Percentiles rank a stretch among this genome's conserved stretches.
These are phyloP conservation scores for Sporothrix variecibatus DNA, from an alignment of 2,329 filamentous ascomycete genomes.

Conservation along the genomic window DNA sequence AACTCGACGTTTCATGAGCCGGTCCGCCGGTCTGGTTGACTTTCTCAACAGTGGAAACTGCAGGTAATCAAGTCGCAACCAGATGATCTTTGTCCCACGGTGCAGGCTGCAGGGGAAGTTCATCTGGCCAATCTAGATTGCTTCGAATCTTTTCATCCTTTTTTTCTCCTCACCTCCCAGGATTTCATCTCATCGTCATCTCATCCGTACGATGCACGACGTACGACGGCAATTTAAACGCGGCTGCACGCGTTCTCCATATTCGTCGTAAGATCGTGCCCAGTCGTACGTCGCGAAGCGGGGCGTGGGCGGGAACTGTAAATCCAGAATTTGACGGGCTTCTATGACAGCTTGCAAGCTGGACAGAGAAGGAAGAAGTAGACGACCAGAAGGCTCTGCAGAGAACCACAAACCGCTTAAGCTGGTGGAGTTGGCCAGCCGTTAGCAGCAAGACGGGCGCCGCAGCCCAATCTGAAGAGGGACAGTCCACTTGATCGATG, in stretches of 20 bases:
- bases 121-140: not conserved
- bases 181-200: not conserved
- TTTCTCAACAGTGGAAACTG: not conserved
- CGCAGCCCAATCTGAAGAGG: slow-evolving; percentile 14
- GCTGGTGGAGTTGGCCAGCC: slow-evolving; percentile 11
- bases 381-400: not conserved
- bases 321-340: not conserved
- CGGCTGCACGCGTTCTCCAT: not conserved
- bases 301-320: not conserved
- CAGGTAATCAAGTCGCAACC: slow-evolving; percentile 11
- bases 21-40: not conserved
- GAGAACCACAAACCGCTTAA: not conserved
- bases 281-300: not conserved
- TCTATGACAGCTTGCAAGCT: not conserved
- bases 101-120: not conserved
- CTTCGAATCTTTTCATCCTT: not conserved
- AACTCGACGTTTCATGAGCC: not conserved
- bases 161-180: not conserved
- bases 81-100: not conserved
- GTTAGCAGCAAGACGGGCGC: slow-evolving; percentile 18
- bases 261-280: slow-evolving; percentile 16
- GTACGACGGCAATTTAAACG: slow-evolving; percentile 11
- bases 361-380: not conserved
- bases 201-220: not conserved
- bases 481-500: not conserved